phyloP scores from a whole-genome alignment of 202 grass and related monocot species.

The Schoenoplectus tabernaemontani region DNA sequence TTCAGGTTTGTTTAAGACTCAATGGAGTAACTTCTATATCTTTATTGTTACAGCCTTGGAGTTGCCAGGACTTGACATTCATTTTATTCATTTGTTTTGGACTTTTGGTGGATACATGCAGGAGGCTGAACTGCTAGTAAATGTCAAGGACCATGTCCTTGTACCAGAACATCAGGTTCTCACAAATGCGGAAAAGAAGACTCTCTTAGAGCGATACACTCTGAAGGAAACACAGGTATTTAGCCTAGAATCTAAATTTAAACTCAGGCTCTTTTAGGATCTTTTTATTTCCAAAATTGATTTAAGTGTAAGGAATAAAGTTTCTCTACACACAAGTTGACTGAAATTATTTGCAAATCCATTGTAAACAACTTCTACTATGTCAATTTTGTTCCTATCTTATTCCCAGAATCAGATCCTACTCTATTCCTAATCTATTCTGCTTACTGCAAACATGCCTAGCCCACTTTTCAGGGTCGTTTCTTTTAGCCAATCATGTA shows the following conservation, averaged over 20 bases:
- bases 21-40: not conserved
- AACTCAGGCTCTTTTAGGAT: not conserved
- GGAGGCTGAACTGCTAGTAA: conserved; percentile 88
- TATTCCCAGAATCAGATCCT: not conserved
- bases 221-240: conserved; percentile 95
- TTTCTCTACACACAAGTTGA: not conserved
- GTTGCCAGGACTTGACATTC: not conserved
- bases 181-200: conserved; percentile 80
- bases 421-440: not conserved
- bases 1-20: conserved; percentile 44
- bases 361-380: not conserved
- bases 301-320: not conserved
- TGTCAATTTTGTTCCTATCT: not conserved
- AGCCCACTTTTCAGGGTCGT: not conserved
- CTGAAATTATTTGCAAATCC: not conserved
- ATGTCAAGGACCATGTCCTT: conserved; percentile 96
- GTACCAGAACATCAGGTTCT: conserved; percentile 91
- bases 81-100: conserved; percentile 1
- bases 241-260: not conserved
- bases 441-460: not conserved
- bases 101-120: conserved; percentile 31
- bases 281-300: not conserved
- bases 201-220: conserved; percentile 82
- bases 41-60: not conserved
- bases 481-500: not conserved